These are phyloP conservation scores for Trypanosoma congolense DNA, from an alignment of 208 protist species.

Conservation along the genomic window DNA sequence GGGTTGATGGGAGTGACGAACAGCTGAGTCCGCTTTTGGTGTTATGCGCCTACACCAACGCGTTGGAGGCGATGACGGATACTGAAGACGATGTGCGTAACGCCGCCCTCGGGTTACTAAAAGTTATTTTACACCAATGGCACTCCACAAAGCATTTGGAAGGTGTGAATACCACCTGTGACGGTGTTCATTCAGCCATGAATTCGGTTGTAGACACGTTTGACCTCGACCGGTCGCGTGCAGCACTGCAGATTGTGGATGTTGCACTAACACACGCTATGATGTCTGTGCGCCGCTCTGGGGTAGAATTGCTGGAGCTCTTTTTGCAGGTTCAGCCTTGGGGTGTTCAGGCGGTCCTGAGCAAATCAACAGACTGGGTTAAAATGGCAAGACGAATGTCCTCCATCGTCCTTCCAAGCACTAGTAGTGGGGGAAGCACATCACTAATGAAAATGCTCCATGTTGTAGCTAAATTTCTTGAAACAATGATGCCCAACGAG, in stretches of 20 bases:
- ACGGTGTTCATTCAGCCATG: too few species aligned
- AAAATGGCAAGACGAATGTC: slow-evolving; percentile 54
- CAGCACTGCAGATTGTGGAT: slow-evolving; percentile 47
- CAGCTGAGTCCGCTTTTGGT: slow-evolving; percentile 43
- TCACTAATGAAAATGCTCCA: slow-evolving; percentile 25
- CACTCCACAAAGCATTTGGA: neutral
- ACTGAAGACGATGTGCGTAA: slow-evolving; percentile 63
- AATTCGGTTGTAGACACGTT: too few species aligned
- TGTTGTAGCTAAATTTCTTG: slow-evolving; percentile 37
- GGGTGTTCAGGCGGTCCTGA: slow-evolving; percentile 10
- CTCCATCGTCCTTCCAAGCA: slow-evolving; percentile 37
- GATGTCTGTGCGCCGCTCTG: slow-evolving; percentile 42
- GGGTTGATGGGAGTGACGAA: neutral
- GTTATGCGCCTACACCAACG: slow-evolving; percentile 47
- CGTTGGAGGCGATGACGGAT: slow-evolving; percentile 67
- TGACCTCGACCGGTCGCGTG: slow-evolving; percentile 32
- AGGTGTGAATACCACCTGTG: too few species aligned
- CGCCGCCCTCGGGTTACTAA: slow-evolving; percentile 36
- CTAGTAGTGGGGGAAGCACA: neutral
- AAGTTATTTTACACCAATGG: slow-evolving; percentile 23
- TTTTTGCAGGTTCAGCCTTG: slow-evolving; percentile 26
- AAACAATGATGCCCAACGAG: slow-evolving; percentile 23
- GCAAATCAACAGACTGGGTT: slow-evolving; percentile 20
- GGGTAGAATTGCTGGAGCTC: slow-evolving; percentile 50
- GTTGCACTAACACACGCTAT: slow-evolving; percentile 70